Evolutionary conservation across 2,329 filamentous ascomycete species (phyloP).

Genomic region (Lanzia echinophila): DNA sequence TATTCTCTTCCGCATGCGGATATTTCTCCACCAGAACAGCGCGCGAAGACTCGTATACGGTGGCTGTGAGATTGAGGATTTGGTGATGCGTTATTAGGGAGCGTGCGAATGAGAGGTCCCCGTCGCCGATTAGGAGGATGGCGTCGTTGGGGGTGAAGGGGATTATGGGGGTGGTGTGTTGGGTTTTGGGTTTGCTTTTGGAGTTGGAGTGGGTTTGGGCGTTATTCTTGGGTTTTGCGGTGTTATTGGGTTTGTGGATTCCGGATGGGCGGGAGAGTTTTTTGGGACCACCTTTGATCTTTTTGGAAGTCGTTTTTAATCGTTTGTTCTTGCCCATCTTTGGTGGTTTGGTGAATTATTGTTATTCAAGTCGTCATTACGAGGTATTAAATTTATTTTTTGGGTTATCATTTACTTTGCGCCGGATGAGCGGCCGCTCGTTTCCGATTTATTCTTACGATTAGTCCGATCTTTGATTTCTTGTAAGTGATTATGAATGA

Average conservation of each 20-base stretch:
- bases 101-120: constrained; percentile 71
- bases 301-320: neutral
- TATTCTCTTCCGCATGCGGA: constrained; percentile 58
- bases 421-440: too few relatives aligned
- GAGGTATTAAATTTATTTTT: too few relatives aligned
- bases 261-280: neutral
- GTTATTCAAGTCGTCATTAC: too few relatives aligned
- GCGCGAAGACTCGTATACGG: constrained; percentile 53
- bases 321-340: neutral
- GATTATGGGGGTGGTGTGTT: constrained; percentile 45
- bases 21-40: constrained; percentile 64
- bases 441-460: too few relatives aligned
- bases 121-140: constrained; percentile 74
- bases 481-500: too few relatives aligned
- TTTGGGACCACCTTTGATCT: neutral
- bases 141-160: constrained; percentile 61
- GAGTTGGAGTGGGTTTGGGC: neutral
- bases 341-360: too few relatives aligned
- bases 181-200: constrained; percentile 8
- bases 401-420: too few relatives aligned
- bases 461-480: too few relatives aligned
- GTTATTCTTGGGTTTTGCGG: constrained; percentile 11
- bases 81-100: constrained; percentile 59
- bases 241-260: neutral
- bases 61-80: constrained; percentile 62